These are phyloP conservation scores for Crucihimalaya himalaica DNA, from an alignment of 345 rosid species.

Conservation along the genomic window DNA sequence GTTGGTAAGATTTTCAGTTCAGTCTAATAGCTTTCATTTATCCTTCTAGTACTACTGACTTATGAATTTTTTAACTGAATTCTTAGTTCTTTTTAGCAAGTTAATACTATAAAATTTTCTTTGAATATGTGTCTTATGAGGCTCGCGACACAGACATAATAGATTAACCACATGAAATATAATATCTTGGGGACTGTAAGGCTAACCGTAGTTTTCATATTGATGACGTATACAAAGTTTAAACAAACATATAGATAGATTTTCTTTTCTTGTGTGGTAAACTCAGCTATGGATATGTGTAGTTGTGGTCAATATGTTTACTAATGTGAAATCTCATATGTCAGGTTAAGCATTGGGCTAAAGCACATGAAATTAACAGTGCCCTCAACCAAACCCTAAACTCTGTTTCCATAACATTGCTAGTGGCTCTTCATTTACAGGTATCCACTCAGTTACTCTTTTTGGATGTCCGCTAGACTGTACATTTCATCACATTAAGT, in stretches of 20 bases:
- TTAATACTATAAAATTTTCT: not conserved
- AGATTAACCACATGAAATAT: not conserved
- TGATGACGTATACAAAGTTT: not conserved
- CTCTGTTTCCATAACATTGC: constrained; percentile 50
- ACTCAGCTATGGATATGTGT: not conserved
- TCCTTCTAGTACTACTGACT: not conserved
- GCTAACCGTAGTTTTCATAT: not conserved
- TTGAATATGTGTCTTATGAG: no score
- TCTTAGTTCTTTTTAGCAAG: not conserved
- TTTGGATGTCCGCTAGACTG: no score
- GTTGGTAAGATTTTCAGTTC: constrained; percentile 45
- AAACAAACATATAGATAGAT: not conserved
- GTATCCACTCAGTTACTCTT: constrained; percentile 33
- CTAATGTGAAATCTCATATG: constrained; percentile 3
- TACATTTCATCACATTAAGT: no score
- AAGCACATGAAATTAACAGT: constrained; percentile 52
- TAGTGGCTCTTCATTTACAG: constrained; percentile 62
- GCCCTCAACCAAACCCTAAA: constrained; percentile 48
- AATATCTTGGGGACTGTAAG: not conserved
- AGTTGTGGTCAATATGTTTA: not conserved
- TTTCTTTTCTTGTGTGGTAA: not conserved
- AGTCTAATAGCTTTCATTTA: not conserved
- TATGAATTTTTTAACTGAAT: not conserved
- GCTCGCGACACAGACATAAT: no score
- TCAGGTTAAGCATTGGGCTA: constrained; percentile 62